phyloP scores from a whole-genome alignment of 1,284 basidiomycete species.

The Apiotrichum veenhuisii region DNA sequence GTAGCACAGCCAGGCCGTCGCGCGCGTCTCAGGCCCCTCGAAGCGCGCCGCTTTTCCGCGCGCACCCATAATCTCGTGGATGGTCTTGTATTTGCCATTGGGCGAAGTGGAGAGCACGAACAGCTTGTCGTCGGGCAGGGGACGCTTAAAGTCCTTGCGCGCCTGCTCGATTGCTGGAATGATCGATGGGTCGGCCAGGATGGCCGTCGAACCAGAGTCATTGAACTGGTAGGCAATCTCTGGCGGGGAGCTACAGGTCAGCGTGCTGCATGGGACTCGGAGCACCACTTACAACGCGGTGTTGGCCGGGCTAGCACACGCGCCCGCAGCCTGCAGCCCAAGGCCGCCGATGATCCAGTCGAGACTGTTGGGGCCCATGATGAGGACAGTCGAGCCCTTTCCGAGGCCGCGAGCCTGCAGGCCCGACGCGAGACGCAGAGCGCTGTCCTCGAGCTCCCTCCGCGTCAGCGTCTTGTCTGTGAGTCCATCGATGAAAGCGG shows the following conservation, averaged over 20 bases:
- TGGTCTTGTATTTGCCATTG: not conserved
- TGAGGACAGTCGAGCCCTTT: constrained; percentile 32
- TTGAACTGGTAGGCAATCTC: constrained; percentile 48
- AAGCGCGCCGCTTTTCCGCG: not conserved
- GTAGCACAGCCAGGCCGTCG: constrained; percentile 56
- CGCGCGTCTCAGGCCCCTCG: constrained; percentile 7
- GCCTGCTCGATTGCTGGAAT: constrained; percentile 41
- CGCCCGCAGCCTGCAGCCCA: constrained; percentile 51
- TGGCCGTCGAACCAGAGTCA: constrained; percentile 57
- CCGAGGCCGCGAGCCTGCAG: constrained; percentile 42
- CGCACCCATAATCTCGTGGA: constrained; percentile 4
- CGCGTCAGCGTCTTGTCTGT: constrained; percentile 60
- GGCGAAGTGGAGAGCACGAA: constrained; percentile 8
- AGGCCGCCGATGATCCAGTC: constrained; percentile 61
- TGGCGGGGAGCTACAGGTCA: constrained; percentile 7
- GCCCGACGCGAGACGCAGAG: constrained; percentile 59
- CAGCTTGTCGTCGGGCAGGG: constrained; percentile 3
- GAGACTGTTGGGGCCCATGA: constrained; percentile 56
- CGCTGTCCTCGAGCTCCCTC: constrained; percentile 55
- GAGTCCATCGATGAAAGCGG: constrained; percentile 64
- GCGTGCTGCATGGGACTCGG: constrained; percentile 23
- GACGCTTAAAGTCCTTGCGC: constrained; percentile 20
- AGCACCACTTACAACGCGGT: constrained; percentile 41
- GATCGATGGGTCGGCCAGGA: constrained; percentile 58
- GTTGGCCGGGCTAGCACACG: constrained; percentile 39